Evolutionary conservation across 2,329 filamentous ascomycete species (phyloP), one percentile per base, ranked within the genome.

Genomic region (Trichoderma semiorbis): DNA sequence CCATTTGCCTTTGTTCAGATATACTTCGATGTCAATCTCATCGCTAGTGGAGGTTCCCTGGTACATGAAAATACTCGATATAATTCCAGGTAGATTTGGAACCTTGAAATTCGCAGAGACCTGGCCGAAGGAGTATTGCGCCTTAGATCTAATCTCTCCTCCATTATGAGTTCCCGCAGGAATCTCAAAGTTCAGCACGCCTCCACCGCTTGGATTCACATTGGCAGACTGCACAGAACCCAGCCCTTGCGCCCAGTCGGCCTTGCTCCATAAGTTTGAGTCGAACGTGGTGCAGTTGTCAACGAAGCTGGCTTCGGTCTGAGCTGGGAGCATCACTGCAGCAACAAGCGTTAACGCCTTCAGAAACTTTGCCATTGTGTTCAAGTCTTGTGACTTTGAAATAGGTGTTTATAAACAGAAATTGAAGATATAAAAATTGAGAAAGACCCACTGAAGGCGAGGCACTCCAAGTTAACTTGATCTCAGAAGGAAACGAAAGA

Each of bases 51-150:
- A 67, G 12, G 64, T 67, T 16, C 64, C 64, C 11, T 67, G 50
- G 18, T 67, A 67, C 64, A 67, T 58, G 24, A 67, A 67, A 14
- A 67, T 58, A 16, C 64, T 67, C 7, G 64, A 67, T 18, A 57
- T 57, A 16, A 67, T 34, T 16, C 64, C 64, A 30, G 64, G 50
- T 11, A 67, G 11, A 21, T 67, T 39, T 18, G 64, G 64, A 5
- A 58, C 64, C 39, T 67, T 67, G 50, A 67, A 67, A 14, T 67
- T 53, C 6, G 64, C 64, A 18, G 36, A 32, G 7, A 67, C 50
- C 30, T 67, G 64, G 14, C 64, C 64, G 32, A 39, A 67, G 5
- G 64, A 39, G 21, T 67, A 67, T 24, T 58, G 21, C 16, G 64
- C 24, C 50, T 57, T 67, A 0, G 64, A 58, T 21, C 57, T 32